Evolutionary conservation across 1,284 basidiomycete species (phyloP).

Genomic region (Pseudozyma flocculosa): DNA sequence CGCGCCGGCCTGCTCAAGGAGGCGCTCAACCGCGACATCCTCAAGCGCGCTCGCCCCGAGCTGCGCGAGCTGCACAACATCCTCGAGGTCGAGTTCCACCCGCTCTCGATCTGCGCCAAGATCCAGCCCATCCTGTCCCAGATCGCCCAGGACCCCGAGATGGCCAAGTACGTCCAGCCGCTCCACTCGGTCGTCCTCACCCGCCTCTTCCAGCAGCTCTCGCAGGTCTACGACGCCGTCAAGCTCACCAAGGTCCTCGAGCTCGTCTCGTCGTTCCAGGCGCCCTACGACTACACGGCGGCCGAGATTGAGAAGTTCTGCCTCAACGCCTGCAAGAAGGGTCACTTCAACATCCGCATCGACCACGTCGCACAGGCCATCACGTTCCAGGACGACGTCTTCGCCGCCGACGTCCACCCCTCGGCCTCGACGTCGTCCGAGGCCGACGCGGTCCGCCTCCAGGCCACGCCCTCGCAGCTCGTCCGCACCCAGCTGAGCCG

Average conservation of each 20-base stretch:
- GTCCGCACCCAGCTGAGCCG: slow-evolving; percentile 56
- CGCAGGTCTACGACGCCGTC: slow-evolving; percentile 90
- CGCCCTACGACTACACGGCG: slow-evolving; percentile 49
- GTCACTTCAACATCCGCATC: slow-evolving; percentile 82
- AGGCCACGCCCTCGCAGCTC: slow-evolving; percentile 54
- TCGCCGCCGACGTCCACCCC: slow-evolving; percentile 52
- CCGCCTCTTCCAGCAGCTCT: slow-evolving; percentile 88
- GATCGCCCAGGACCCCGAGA: slow-evolving; percentile 50
- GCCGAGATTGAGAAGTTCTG: slow-evolving; percentile 67
- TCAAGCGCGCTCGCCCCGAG: slow-evolving; percentile 75
- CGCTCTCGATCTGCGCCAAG: slow-evolving; percentile 78
- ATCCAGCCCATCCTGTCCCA: slow-evolving; percentile 77
- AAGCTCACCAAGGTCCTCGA: slow-evolving; percentile 61
- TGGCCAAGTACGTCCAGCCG: slow-evolving; percentile 73
- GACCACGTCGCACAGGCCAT: slow-evolving; percentile 87
- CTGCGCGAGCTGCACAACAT: slow-evolving; percentile 84
- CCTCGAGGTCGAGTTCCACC: slow-evolving; percentile 92
- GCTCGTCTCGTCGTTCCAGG: slow-evolving; percentile 56
- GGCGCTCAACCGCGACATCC: slow-evolving; percentile 70
- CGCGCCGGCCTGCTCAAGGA: slow-evolving; percentile 72
- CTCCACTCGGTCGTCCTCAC: slow-evolving; percentile 90
- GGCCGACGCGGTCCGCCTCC: slow-evolving; percentile 49
- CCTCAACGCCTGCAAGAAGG: slow-evolving; percentile 84
- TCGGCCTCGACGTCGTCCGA: slow-evolving; percentile 36
- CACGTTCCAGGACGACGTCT: slow-evolving; percentile 75